Percentiles rank a stretch among this genome's conserved stretches.
Conservation (phyloP, 495 filamentous ascomycete genomes). For the Talaromyces liani region DNA sequence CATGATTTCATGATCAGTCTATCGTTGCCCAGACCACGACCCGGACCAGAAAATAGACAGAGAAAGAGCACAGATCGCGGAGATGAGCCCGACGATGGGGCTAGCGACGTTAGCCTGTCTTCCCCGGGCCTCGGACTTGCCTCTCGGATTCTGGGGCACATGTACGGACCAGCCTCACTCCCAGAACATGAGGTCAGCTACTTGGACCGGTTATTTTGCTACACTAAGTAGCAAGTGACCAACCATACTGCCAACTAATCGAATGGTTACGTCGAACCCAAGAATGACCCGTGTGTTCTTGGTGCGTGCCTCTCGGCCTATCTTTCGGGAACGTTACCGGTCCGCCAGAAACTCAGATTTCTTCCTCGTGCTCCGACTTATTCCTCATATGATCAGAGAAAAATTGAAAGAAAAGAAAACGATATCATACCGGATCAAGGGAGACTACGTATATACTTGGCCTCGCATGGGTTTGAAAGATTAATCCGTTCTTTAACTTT, state of each 20-base stretch:
- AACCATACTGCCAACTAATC: background rate
- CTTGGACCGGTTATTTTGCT: background rate
- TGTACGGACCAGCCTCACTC: background rate
- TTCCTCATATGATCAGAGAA: background rate
- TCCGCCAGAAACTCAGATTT: background rate
- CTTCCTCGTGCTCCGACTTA: background rate
- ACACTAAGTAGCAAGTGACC: background rate
- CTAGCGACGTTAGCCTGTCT: background rate
- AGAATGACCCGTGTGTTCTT: background rate
- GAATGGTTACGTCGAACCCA: background rate
- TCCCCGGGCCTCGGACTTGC: conserved; percentile 1
- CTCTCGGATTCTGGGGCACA: conserved; percentile 4
- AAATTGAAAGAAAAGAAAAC: background rate
- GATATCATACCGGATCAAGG: background rate
- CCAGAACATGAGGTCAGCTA: background rate
- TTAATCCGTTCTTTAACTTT: background rate
- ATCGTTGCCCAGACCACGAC: background rate
- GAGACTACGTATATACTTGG: background rate
- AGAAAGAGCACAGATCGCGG: background rate
- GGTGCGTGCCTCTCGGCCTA: background rate
- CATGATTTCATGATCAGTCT: background rate
- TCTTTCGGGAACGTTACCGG: background rate
- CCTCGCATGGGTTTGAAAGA: background rate
- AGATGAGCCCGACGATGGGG: background rate
- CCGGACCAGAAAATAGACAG: background rate